Base-by-base conservation (phyloP, 208 protist genomes). In the Acanthamoeba healyi region DNA sequence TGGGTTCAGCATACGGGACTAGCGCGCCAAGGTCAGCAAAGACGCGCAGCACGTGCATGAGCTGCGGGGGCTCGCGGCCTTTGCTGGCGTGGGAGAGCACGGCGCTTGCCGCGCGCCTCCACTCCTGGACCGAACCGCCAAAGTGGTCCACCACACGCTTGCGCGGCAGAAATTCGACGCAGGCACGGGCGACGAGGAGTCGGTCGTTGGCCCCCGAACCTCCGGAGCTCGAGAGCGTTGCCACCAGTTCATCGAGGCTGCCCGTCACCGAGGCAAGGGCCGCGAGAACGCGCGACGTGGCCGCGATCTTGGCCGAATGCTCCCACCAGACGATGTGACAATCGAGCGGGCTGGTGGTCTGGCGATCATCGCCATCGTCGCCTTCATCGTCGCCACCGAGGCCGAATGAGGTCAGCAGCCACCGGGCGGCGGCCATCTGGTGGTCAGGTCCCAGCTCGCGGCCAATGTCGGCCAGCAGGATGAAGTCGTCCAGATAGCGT, bases 41-140 rank as follows among this genome's bases (percentile, higher is more conserved):
- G 32, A 74, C 34, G n/a, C 65, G 65, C n/a, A 74, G 65, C 65
- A 74, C 65, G 34, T 74, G 65, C 65, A 74, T 32, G 34, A 74
- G 65, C 32, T 32, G 65, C 34, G 65, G 65, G 34, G 65, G 32
- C n/a, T 32, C n/a, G 65, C 65, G 34, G 65, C 32, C 65, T 19
- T 74, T 74, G 65, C 32, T 32, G 32, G 65, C n/a, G 32, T 74
- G 65, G n/a, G 65, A 74, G n/a, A 74, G 34, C 34, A 74, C 65
- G 10, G 65, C 34, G 34, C 65, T 74, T 14, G 65, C 65, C 32
- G 65, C 65, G 32, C 65, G n/a, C 22, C 65, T 74, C 65, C 65
- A 74, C n/a, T 38, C 34, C 65, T 74, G 46, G 46, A 51, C 34
- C 65, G 34, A 74, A 38, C 34, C 34, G 65, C 65, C 65, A 19